Base-by-base conservation (phyloP, 202 grass and related monocot species). In the Bolboschoenoplectus hybrid region DNA sequence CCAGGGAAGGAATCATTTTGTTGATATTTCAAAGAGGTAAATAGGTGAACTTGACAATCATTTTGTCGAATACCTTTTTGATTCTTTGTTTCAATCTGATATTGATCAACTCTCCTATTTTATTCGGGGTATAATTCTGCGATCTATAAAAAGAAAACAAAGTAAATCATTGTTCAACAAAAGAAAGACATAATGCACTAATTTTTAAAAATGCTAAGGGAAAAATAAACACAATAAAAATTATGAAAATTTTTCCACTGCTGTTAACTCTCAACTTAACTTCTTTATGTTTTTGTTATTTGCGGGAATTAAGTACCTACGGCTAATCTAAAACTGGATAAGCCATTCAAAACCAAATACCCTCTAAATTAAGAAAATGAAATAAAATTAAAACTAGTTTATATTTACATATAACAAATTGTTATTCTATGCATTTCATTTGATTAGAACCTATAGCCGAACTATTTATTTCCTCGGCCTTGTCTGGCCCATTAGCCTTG, bases 381-480 rank as follows among this genome's bases (percentile, higher is more conserved):
- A 39, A 55, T 12, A 41, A 72, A 72, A 72, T n/a, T 17, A 16
- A 2, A 10, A 51, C 74, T 57, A 39, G 17, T 57, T 17, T 78
- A 34, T 39, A 58, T 78, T 38, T 57, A 78, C 51, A 57, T 51
- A 78, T n/a, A 9, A 57, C 39, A 36, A 16, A 9, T 40, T 76
- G 26, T 53, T 78, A 55, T 78, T 78, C 56, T 6, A 77, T 39
- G 14, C 51, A 76, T 39, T 39, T 38, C 53, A 78, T 78, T 78
- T 39, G 34, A 39, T 34, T 39, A 40, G 74, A 72, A 78, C 50
- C 74, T 40, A 26, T 26, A 13, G 32, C 6, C 74, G 39, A 9
- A 26, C 34, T 57, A 58, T 11, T 78, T 16, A 78, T 78, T 67
- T 91, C 90, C 52, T 85, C 34, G 67, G 86, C 87, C 84, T 85